These are phyloP conservation scores for Tylopilus balloui DNA, from an alignment of 768 basidiomycete genomes.

Conservation along the genomic window DNA sequence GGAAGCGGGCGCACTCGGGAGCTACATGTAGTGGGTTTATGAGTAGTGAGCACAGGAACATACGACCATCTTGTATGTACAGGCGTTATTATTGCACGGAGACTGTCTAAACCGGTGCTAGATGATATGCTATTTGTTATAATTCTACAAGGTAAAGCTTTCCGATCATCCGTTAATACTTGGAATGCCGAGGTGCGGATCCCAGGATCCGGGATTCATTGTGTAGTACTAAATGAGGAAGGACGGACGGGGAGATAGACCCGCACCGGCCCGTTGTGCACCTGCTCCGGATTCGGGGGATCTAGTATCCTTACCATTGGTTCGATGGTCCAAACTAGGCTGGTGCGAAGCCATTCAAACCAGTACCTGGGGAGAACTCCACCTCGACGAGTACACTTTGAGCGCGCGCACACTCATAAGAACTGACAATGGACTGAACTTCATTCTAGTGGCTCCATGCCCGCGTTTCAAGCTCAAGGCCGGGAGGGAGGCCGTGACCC, in stretches of 20 bases:
- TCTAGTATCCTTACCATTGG: neutral
- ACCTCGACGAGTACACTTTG: neutral
- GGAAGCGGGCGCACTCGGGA: neutral
- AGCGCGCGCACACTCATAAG: too few species aligned
- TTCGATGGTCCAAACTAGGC: neutral
- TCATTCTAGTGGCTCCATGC: conserved; percentile 14
- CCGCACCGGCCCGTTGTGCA: too few species aligned
- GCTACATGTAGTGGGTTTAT: neutral
- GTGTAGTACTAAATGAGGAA: neutral
- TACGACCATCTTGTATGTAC: neutral
- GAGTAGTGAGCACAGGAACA: neutral
- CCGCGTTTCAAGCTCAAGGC: conserved; percentile 26
- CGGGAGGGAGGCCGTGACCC: conserved; percentile 17
- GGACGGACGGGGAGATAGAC: neutral
- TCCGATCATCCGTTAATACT: neutral
- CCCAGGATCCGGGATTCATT: too few species aligned
- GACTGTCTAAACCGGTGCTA: neutral
- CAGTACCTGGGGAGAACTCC: neutral
- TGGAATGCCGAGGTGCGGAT: neutral
- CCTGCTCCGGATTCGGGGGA: neutral
- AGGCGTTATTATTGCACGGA: neutral
- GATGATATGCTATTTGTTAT: neutral
- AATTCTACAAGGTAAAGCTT: neutral
- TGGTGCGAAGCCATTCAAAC: too few species aligned
- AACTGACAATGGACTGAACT: neutral